phyloP scores from a whole-genome alignment of 2,329 filamentous ascomycete genomes.

The Neofusicoccum sp. region DNA sequence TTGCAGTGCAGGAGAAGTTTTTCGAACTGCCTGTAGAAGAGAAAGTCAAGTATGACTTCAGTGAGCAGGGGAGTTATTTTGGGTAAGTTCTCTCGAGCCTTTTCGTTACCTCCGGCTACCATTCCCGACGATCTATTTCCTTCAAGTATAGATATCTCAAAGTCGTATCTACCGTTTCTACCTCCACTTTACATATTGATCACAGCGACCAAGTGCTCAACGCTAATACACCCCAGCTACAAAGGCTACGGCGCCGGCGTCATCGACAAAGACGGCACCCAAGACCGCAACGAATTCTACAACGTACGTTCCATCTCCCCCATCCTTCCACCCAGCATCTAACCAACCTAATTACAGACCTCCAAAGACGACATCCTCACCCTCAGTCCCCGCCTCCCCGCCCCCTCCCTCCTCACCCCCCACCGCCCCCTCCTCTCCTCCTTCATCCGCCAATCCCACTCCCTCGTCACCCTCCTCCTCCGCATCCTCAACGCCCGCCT shows the following conservation, averaged over 20 bases:
- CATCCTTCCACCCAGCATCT: neutral
- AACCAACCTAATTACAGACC: constrained; percentile 29
- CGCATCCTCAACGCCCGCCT: constrained; percentile 39
- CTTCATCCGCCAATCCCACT: constrained; percentile 48
- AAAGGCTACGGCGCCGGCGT: constrained; percentile 49
- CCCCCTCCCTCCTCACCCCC: constrained; percentile 41
- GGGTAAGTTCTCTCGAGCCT: constrained; percentile 29
- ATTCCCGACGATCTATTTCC: too few relatives aligned
- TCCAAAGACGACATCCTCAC: constrained; percentile 54
- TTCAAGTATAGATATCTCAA: too few relatives aligned
- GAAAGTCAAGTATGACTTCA: constrained; percentile 56
- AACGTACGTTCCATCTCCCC: constrained; percentile 41
- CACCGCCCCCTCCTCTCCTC: constrained; percentile 39
- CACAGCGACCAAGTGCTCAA: neutral
- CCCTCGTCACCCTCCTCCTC: constrained; percentile 46
- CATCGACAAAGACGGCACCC: constrained; percentile 49
- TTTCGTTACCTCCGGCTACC: neutral
- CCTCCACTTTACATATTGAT: neutral
- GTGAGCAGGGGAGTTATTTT: constrained; percentile 50
- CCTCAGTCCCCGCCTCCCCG: constrained; percentile 38
- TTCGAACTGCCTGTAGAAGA: constrained; percentile 52
- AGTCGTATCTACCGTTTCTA: too few relatives aligned
- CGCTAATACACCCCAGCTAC: constrained; percentile 21
- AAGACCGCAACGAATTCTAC: constrained; percentile 56
- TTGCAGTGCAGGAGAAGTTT: constrained; percentile 45